Evolutionary conservation across 1,284 basidiomycete species (phyloP).

Genomic region (Volvariella surrecta): DNA sequence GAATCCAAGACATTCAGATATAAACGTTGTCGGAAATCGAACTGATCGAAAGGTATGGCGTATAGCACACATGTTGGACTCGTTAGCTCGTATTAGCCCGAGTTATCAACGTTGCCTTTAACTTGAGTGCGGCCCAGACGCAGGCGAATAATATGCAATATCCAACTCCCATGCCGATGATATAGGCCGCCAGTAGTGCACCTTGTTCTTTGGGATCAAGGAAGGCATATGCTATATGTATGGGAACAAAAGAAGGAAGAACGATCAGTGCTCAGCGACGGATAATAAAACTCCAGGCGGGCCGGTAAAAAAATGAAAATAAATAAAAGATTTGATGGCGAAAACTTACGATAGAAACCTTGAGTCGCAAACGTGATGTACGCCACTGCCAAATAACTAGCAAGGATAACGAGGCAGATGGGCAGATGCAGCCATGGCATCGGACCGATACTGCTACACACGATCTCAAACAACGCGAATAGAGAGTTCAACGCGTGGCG

Average conservation of each 20-base stretch:
- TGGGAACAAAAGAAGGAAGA: too few relatives aligned
- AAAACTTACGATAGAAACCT: conserved; percentile 51
- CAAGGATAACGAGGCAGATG: conserved; percentile 40
- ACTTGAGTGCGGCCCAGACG: conserved; percentile 20
- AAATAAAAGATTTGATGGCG: too few relatives aligned
- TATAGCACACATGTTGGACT: too few relatives aligned
- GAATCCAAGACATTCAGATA: too few relatives aligned
- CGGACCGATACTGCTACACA: conserved; percentile 42
- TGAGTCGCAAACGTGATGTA: conserved; percentile 54
- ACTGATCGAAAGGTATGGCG: too few relatives aligned
- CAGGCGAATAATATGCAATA: conserved; percentile 37
- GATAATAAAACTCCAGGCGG: not conserved
- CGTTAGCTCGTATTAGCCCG: conserved; percentile 7
- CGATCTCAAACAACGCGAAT: conserved; percentile 51
- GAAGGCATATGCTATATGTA: conserved; percentile 26
- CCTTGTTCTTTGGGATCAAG: conserved; percentile 22
- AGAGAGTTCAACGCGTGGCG: conserved; percentile 53
- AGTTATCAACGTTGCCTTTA: conserved; percentile 7
- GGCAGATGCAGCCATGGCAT: conserved; percentile 45
- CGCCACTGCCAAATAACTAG: conserved; percentile 52
- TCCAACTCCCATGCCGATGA: conserved; percentile 42
- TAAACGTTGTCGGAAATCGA: too few relatives aligned
- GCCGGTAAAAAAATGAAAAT: not conserved
- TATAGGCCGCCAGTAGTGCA: conserved; percentile 35
- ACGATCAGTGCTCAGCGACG: not conserved